Percentiles rank a stretch among this genome's conserved stretches.
Evolutionary conservation across 495 filamentous ascomycete species (phyloP).

Genomic region (Aspergillus indologenus): DNA sequence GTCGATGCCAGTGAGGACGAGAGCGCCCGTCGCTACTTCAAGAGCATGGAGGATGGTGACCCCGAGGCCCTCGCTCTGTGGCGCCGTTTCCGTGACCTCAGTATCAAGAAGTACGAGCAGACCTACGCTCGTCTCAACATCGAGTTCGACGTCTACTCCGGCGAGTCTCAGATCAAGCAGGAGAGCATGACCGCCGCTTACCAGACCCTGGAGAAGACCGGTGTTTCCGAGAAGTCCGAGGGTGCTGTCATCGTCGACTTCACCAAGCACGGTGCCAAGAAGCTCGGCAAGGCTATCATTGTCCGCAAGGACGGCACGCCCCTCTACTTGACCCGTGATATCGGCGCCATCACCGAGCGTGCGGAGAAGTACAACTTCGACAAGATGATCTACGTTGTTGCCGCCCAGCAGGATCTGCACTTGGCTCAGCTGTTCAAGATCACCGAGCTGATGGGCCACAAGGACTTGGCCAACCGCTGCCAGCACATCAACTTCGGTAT

Average conservation of each 20-base stretch:
- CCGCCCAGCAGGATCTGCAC: conserved; percentile 69
- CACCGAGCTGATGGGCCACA: conserved; percentile 62
- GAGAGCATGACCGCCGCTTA: conserved; percentile 72
- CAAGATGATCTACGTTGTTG: conserved; percentile 75
- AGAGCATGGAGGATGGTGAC: conserved; percentile 83
- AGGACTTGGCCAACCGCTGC: conserved; percentile 58
- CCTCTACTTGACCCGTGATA: conserved; percentile 70
- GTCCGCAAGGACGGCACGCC: conserved; percentile 66
- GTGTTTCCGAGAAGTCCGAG: conserved; percentile 76
- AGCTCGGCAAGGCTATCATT: conserved; percentile 66
- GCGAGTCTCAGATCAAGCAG: conserved; percentile 85
- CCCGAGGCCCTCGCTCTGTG: conserved; percentile 73
- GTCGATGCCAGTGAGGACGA: conserved; percentile 59
- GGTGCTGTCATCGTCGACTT: conserved; percentile 90
- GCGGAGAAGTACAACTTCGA: conserved; percentile 64
- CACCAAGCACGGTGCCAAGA: conserved; percentile 65
- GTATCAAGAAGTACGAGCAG: conserved; percentile 78
- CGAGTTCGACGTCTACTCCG: conserved; percentile 87
- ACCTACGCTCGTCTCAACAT: conserved; percentile 88
- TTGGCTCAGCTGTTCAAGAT: conserved; percentile 70
- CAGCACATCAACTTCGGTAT: conserved; percentile 74
- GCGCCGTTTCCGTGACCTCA: conserved; percentile 85
- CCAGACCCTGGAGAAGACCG: conserved; percentile 62
- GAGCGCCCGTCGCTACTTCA: conserved; percentile 78
- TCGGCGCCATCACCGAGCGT: conserved; percentile 63